These are phyloP conservation scores for Liquidambar formosana DNA, from an alignment of 164 flowering plant genomes.

Conservation along the genomic window DNA sequence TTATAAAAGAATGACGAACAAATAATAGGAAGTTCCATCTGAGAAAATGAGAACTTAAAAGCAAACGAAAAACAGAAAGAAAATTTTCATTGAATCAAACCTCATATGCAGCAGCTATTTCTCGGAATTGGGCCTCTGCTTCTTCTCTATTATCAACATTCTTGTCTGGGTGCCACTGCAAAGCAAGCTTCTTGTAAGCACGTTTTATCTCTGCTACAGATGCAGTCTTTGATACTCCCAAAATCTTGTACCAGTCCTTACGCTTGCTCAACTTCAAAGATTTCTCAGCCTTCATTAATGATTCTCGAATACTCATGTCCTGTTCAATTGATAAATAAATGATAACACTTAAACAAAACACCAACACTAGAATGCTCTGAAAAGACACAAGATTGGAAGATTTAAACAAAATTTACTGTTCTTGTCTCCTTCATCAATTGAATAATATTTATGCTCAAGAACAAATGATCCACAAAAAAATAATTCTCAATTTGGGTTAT, in stretches of 20 bases:
- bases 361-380: too few relatives aligned
- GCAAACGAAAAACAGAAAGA: not conserved
- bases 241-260: slow-evolving; percentile 97
- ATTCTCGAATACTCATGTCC: slow-evolving; percentile 89
- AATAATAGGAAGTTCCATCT: not conserved
- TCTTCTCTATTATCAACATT: slow-evolving; percentile 94
- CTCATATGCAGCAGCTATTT: slow-evolving; percentile 99
- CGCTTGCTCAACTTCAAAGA: slow-evolving; percentile 92
- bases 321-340: slow-evolving; percentile 16
- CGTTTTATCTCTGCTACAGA: slow-evolving; percentile 76
- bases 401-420: too few relatives aligned
- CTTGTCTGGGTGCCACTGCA: slow-evolving; percentile 99
- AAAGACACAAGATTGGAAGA: too few relatives aligned
- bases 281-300: slow-evolving; percentile 82
- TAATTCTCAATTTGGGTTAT: not conserved
- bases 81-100: slow-evolving; percentile 26
- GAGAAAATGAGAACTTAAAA: not conserved
- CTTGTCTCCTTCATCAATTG: too few relatives aligned
- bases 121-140: slow-evolving; percentile 85
- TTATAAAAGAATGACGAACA: not conserved
- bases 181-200: slow-evolving; percentile 96
- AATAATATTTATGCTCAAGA: too few relatives aligned
- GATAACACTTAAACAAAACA: not conserved
- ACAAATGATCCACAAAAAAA: not conserved
- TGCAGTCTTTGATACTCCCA: slow-evolving; percentile 83